Evolutionary conservation across 768 basidiomycete species (phyloP).

Genomic region (Termitomyces sp.): DNA sequence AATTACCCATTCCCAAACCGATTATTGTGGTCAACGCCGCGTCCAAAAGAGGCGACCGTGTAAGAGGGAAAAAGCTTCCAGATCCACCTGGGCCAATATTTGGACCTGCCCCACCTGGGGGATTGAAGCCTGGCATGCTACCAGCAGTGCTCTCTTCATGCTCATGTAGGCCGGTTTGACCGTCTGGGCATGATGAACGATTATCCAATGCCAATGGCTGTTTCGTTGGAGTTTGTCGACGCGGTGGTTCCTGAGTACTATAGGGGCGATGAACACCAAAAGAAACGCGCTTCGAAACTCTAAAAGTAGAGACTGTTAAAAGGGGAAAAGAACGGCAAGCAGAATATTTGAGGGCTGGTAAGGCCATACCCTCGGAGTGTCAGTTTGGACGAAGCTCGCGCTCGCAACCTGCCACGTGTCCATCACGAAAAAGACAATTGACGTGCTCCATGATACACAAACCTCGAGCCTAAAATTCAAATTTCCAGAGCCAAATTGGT

Average conservation of each 20-base stretch:
- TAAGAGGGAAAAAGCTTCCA: constrained; percentile 25
- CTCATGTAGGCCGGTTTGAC: constrained; percentile 26
- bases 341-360: constrained; percentile 2
- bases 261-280: constrained; percentile 12
- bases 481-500: too few relatives aligned
- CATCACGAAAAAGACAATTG: neutral
- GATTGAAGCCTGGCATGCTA: constrained; percentile 33
- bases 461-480: too few relatives aligned
- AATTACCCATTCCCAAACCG: constrained; percentile 55
- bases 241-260: constrained; percentile 8
- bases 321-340: neutral
- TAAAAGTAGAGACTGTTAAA: neutral
- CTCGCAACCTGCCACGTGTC: neutral
- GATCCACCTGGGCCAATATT: constrained; percentile 21
- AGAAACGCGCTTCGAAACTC: neutral
- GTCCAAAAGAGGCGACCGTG: constrained; percentile 42
- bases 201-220: constrained; percentile 9
- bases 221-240: neutral
- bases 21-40: constrained; percentile 54
- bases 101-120: constrained; percentile 32
- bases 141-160: constrained; percentile 34
- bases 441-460: too few relatives aligned
- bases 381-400: neutral
- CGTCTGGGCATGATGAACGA: constrained; percentile 1
- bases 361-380: constrained; percentile 3